A percentile compares a stretch with the other conserved stretches of the same genome.
Evolutionary conservation across 768 basidiomycete species (phyloP).

Genomic region (Rhodocollybia butyracea): DNA sequence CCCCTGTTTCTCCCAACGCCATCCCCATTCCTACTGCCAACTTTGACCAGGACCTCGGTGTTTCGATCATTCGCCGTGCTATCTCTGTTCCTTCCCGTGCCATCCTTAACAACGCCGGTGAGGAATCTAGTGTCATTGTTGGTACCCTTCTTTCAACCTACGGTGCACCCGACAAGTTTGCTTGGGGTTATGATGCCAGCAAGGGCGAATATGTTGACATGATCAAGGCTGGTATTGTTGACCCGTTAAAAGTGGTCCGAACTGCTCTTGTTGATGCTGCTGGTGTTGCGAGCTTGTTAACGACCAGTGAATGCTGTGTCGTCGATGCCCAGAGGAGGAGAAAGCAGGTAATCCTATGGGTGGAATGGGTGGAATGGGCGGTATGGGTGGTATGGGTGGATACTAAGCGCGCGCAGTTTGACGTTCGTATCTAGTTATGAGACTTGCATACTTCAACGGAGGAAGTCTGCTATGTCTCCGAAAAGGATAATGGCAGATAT

Average conservation of each 20-base stretch:
- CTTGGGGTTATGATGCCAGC: conserved; percentile 86
- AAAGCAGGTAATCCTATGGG: conserved; percentile 56
- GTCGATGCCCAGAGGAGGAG: conserved; percentile 89
- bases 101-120: conserved; percentile 91
- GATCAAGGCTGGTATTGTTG: conserved; percentile 92
- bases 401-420: not conserved
- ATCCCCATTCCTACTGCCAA: conserved; percentile 76
- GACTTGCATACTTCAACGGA: not conserved
- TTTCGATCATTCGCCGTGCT: conserved; percentile 87
- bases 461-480: not conserved
- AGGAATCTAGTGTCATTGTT: conserved; percentile 91
- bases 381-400: conserved; percentile 9
- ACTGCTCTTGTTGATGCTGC: conserved; percentile 90
- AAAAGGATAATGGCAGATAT: not conserved
- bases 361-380: conserved; percentile 49
- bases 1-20: conserved; percentile 52
- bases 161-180: conserved; percentile 71
- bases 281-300: conserved; percentile 91
- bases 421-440: not conserved
- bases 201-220: conserved; percentile 94
- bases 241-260: conserved; percentile 93
- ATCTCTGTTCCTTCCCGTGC: conserved; percentile 80
- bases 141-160: conserved; percentile 77
- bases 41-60: conserved; percentile 98
- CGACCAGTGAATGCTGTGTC: conserved; percentile 89